phyloP scores from a whole-genome alignment of 305 asterid species.

The Striga hermonthica region DNA sequence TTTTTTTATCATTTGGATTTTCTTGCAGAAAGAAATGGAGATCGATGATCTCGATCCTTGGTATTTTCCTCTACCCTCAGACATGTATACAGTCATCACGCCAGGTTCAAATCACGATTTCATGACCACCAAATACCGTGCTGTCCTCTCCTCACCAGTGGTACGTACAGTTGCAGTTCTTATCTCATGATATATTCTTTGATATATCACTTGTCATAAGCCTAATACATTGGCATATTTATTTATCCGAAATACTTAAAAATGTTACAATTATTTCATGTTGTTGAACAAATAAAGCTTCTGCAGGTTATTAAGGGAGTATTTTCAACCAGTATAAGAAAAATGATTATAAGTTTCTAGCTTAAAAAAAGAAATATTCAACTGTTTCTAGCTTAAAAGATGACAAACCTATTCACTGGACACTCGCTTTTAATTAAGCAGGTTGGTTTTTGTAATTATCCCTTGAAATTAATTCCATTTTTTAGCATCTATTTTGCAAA shows the following conservation, averaged over 20 bases:
- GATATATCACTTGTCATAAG: too few relatives aligned
- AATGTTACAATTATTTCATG: neutral
- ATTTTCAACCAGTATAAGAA: neutral
- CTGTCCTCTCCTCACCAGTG: slow-evolving; percentile 83
- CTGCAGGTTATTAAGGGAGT: neutral
- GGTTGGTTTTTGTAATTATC: too few relatives aligned
- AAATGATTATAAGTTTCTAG: neutral
- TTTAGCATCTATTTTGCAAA: neutral
- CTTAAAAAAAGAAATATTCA: neutral
- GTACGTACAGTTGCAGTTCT: slow-evolving; percentile 43
- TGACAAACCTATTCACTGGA: too few relatives aligned
- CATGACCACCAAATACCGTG: slow-evolving; percentile 62
- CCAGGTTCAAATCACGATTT: slow-evolving; percentile 94
- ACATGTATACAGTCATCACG: slow-evolving; percentile 48
- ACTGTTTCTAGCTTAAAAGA: too few relatives aligned
- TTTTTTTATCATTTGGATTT: slow-evolving; percentile 18
- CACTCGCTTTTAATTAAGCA: too few relatives aligned
- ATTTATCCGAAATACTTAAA: neutral
- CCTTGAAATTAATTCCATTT: too few relatives aligned
- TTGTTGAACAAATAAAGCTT: neutral
- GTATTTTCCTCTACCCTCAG: slow-evolving; percentile 82
- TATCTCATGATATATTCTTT: slow-evolving; percentile 14
- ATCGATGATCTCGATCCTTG: slow-evolving; percentile 74
- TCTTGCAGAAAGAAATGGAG: slow-evolving; percentile 54
- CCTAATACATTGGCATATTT: slow-evolving; percentile 5